Evolutionary conservation across 305 asterid species (phyloP).

Genomic region (Caryopteris hybrid): DNA sequence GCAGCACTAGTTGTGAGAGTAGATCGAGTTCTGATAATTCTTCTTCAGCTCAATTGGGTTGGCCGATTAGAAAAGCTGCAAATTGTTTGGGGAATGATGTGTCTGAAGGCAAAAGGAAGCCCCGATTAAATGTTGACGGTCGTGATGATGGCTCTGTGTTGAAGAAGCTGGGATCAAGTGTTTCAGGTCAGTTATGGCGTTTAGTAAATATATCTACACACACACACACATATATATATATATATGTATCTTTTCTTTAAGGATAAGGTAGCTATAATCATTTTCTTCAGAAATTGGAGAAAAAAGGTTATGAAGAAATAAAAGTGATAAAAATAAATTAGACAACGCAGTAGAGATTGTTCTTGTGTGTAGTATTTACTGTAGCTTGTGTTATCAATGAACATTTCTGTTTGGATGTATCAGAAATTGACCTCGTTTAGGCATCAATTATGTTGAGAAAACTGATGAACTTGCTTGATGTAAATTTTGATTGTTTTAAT

Average conservation of each 20-base stretch:
- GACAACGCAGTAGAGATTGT: not conserved
- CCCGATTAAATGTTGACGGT: constrained; percentile 19
- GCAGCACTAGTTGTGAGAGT: constrained; percentile 36
- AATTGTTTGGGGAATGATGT: constrained; percentile 20
- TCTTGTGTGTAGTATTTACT: not conserved
- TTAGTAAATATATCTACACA: no score
- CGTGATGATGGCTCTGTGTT: constrained; percentile 17
- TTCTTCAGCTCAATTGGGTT: constrained; percentile 45
- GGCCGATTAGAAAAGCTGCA: constrained; percentile 59
- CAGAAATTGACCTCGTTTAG: not conserved
- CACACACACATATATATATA: no score
- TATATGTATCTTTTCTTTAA: not conserved
- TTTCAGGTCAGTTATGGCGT: constrained; percentile 41
- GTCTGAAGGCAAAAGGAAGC: constrained; percentile 23
- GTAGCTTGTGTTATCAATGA: not conserved
- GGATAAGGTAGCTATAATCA: not conserved
- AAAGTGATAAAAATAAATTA: not conserved
- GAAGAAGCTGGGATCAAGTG: constrained; percentile 39
- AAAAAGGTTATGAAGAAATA: not conserved
- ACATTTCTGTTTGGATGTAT: not conserved
- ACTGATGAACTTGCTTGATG: not conserved
- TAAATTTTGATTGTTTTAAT: not conserved
- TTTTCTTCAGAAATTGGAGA: not conserved
- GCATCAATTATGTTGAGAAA: not conserved
- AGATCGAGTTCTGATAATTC: constrained; percentile 48